Evolutionary conservation across 2,329 filamentous ascomycete genomes (phyloP).

Genomic region (Phoma sp.): DNA sequence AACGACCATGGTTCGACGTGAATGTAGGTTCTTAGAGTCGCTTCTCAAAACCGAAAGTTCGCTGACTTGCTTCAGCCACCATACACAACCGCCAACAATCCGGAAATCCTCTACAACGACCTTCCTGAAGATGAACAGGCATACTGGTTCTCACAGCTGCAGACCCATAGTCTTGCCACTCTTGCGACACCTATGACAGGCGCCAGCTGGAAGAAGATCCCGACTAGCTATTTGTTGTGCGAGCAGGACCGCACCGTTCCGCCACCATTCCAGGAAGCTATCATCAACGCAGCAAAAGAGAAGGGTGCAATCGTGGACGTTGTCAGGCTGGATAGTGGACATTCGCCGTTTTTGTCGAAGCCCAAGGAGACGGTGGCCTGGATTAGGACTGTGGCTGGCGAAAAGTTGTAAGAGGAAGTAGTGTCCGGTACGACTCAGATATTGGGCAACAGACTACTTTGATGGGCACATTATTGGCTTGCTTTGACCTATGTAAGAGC

Average conservation of each 20-base stretch:
- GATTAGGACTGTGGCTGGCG: constrained; percentile 33
- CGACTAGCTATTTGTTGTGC: constrained; percentile 47
- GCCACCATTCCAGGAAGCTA: constrained; percentile 38
- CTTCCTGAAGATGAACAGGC: constrained; percentile 30
- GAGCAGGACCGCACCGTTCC: constrained; percentile 49
- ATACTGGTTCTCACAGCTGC: constrained; percentile 28
- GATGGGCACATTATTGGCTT: too few relatives aligned
- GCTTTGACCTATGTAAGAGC: too few relatives aligned
- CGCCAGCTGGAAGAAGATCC: constrained; percentile 47
- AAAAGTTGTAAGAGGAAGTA: background rate
- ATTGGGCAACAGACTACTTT: background rate
- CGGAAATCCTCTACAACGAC: constrained; percentile 41
- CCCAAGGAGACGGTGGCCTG: constrained; percentile 44
- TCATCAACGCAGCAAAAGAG: constrained; percentile 37
- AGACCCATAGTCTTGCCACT: constrained; percentile 35
- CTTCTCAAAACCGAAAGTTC: too few relatives aligned
- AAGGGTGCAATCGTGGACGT: constrained; percentile 40
- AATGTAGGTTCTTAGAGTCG: too few relatives aligned
- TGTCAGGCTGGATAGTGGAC: constrained; percentile 44
- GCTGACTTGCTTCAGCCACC: background rate
- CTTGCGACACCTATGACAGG: constrained; percentile 35
- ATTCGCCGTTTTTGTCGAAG: constrained; percentile 54
- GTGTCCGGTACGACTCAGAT: background rate
- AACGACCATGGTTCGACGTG: background rate
- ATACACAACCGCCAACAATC: constrained; percentile 5